These are phyloP conservation scores for Penicillium sp. DNA, from an alignment of 2,329 filamentous ascomycete genomes.

Conservation along the genomic window DNA sequence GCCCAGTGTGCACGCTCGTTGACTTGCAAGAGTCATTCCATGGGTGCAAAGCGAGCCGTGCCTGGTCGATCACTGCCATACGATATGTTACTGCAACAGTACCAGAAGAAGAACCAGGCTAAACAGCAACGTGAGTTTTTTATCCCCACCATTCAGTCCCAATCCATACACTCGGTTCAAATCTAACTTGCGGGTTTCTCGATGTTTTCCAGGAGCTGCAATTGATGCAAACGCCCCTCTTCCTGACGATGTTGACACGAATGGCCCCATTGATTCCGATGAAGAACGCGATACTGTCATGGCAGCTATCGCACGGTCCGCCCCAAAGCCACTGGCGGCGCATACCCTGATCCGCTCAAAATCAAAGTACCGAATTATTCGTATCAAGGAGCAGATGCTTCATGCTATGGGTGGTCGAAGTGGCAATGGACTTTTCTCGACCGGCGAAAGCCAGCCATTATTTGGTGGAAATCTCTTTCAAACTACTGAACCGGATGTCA, in stretches of 20 bases:
- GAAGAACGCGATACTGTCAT: conserved; percentile 90
- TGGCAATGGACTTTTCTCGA: conserved; percentile 43
- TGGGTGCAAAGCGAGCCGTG: conserved; percentile 87
- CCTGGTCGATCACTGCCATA: conserved; percentile 83
- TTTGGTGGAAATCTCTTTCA: conserved; percentile 32
- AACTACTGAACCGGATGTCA: conserved; percentile 21
- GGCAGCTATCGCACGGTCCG: conserved; percentile 67
- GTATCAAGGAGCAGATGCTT: conserved; percentile 58
- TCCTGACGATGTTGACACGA: conserved; percentile 76
- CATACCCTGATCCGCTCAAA: conserved; percentile 49
- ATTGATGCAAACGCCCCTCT: conserved; percentile 89
- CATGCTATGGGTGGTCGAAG: conserved; percentile 51
- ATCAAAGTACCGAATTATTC: conserved; percentile 55
- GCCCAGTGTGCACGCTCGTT: conserved; percentile 80
- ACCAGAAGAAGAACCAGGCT: conserved; percentile 97
- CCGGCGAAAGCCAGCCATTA: conserved; percentile 26
- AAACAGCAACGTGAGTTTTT: conserved; percentile 79
- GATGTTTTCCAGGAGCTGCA: conserved; percentile 64
- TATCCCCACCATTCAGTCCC: not conserved
- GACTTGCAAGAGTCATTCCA: conserved; percentile 91
- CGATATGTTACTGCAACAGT: conserved; percentile 80
- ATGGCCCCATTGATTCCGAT: conserved; percentile 82
- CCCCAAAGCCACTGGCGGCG: conserved; percentile 69
- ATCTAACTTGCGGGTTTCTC: conserved; percentile 13
- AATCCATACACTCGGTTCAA: conserved; percentile 3